phyloP scores from a whole-genome alignment of 2,329 filamentous ascomycete genomes.

The Diaporthe batatas region DNA sequence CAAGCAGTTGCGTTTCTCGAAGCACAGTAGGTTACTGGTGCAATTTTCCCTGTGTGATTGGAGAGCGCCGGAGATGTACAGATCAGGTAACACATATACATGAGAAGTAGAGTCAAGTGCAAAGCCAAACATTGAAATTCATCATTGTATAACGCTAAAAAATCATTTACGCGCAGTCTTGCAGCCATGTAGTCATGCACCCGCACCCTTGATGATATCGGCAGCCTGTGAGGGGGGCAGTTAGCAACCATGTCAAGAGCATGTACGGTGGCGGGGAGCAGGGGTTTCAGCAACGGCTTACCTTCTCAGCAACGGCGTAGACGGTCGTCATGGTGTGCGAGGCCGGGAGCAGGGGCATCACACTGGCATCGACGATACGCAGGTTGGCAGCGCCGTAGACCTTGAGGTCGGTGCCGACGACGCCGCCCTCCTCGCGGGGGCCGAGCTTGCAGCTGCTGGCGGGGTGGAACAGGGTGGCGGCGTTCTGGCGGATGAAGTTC shows the following conservation, averaged over 20 bases:
- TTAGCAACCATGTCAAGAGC: not conserved
- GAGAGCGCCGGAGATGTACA: slow-evolving; percentile 10
- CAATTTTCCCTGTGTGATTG: not conserved
- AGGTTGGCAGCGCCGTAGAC: slow-evolving; percentile 60
- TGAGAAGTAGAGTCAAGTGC: not conserved
- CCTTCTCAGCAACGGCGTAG: slow-evolving; percentile 49
- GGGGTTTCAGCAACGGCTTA: slow-evolving; percentile 10
- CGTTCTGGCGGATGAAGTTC: slow-evolving; percentile 43
- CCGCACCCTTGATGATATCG: slow-evolving; percentile 39
- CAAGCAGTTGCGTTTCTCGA: not conserved
- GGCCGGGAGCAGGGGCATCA: slow-evolving; percentile 55
- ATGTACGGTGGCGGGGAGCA: too few relatives aligned
- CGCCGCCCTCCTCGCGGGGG: slow-evolving; percentile 57
- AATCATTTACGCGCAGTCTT: too few relatives aligned
- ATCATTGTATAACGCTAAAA: not conserved
- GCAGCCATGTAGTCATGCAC: too few relatives aligned
- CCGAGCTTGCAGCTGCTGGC: slow-evolving; percentile 61
- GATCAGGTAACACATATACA: slow-evolving; percentile 6
- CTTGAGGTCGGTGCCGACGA: slow-evolving; percentile 56
- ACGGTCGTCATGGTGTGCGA: slow-evolving; percentile 47
- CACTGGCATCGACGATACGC: slow-evolving; percentile 60
- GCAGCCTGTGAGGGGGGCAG: slow-evolving; percentile 23
- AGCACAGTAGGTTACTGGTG: not conserved
- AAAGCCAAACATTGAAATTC: not conserved
- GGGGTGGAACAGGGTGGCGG: slow-evolving; percentile 54